Conservation (phyloP, 164 flowering plant genomes). For the Nelumbo lutea region DNA sequence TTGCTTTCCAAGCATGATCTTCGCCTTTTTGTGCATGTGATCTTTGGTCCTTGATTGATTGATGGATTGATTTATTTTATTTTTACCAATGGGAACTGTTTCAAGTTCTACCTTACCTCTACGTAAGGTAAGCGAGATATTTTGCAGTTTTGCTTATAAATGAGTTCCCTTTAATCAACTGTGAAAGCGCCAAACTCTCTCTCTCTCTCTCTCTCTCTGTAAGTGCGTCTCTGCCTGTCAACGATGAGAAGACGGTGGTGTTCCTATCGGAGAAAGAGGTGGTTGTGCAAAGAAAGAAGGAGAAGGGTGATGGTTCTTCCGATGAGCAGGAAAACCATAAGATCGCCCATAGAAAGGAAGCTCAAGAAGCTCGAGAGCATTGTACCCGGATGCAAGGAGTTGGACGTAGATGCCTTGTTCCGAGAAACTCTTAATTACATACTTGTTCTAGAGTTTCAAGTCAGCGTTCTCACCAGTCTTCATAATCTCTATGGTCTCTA, state of each 20-base stretch:
- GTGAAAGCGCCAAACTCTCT: not conserved
- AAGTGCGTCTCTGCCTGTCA: not conserved
- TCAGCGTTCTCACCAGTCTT: conserved; percentile 14
- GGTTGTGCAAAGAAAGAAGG: conserved; percentile 7
- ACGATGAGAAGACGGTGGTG: conserved; percentile 13
- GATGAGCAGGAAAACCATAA: not conserved
- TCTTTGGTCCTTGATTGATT: not conserved
- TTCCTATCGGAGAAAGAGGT: conserved; percentile 5
- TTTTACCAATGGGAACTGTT: too few species aligned
- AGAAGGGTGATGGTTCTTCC: conserved; percentile 5
- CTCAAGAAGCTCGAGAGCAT: conserved; percentile 22
- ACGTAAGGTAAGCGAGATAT: too few species aligned
- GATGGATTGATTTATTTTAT: not conserved
- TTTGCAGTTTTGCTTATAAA: too few species aligned
- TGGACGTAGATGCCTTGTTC: conserved; percentile 13
- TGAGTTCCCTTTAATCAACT: too few species aligned
- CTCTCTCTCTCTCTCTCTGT: conserved; percentile 2
- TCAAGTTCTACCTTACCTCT: too few species aligned
- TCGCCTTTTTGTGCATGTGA: too few species aligned
- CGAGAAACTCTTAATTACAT: conserved; percentile 17
- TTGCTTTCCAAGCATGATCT: not conserved
- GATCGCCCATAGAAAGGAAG: conserved; percentile 7
- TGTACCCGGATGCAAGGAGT: conserved; percentile 12
- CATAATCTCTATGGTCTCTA: conserved; percentile 16
- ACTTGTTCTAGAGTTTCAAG: conserved; percentile 12